Conservation (phyloP, 2,329 filamentous ascomycete genomes). For the Colletotrichum sp. region DNA sequence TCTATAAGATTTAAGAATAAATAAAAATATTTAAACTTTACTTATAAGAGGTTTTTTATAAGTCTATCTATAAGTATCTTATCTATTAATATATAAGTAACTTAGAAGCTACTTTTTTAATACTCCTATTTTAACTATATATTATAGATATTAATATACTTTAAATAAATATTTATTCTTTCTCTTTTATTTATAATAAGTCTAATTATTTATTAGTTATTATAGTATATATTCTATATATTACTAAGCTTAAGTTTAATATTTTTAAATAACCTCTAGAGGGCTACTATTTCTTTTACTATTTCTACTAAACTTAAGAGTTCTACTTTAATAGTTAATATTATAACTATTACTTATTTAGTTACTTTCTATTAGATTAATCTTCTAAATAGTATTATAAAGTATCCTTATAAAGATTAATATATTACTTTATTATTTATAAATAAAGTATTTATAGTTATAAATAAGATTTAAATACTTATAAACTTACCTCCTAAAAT, state of each 20-base stretch:
- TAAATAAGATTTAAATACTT: background rate
- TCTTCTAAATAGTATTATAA: background rate
- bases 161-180: too few species aligned
- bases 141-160: background rate
- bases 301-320: background rate
- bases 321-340: background rate
- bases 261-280: background rate
- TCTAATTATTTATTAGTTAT: background rate
- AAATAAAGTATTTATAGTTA: background rate
- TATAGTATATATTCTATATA: background rate
- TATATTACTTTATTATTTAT: background rate
- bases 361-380: background rate
- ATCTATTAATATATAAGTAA: too few species aligned
- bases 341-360: too few species aligned
- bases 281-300: too few species aligned
- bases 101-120: too few species aligned
- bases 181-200: background rate
- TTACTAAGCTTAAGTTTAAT: background rate
- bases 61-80: too few species aligned
- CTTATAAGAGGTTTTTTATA: too few species aligned
- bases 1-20: too few species aligned
- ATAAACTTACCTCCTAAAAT: background rate
- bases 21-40: too few species aligned
- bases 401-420: background rate
- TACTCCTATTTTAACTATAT: background rate